Percentiles rank a stretch among this genome's conserved stretches.
Evolutionary conservation across 177 flowering plant genomes (phyloP).

Genomic region (Vitis hybrid): DNA sequence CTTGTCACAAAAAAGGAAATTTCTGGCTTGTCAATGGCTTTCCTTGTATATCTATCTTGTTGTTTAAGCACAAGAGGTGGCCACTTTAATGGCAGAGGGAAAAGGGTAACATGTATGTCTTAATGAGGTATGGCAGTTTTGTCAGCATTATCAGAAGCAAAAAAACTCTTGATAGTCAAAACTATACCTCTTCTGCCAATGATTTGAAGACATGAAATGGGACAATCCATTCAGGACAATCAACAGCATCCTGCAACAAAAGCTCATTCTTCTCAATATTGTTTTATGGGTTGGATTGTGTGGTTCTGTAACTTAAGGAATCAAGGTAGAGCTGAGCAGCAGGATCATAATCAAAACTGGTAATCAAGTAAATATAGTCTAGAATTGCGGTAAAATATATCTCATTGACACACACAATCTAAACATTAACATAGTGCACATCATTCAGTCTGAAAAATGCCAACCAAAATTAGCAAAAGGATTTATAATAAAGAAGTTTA

Average conservation of each 20-base stretch:
- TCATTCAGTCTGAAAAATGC: background rate
- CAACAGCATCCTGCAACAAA: conserved; percentile 89
- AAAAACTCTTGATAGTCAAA: background rate
- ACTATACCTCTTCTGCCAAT: conserved; percentile 84
- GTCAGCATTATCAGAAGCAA: background rate
- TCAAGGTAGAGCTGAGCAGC: background rate
- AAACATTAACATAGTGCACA: background rate
- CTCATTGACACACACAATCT: background rate
- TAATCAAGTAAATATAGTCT: background rate
- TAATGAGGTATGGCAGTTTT: background rate
- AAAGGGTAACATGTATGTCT: no score
- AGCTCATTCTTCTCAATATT: background rate
- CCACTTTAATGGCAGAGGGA: no score
- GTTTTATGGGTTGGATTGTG: background rate
- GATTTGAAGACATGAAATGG: conserved; percentile 83
- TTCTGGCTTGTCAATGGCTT: no score
- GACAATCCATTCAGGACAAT: conserved; percentile 99
- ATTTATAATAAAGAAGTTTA: background rate
- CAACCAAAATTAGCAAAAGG: no score
- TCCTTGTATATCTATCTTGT: no score
- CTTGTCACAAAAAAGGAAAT: no score
- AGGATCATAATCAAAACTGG: background rate
- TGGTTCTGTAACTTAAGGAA: no score
- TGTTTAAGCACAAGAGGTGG: no score
- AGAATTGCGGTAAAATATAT: no score